Evolutionary conservation across 2,329 filamentous ascomycete species (phyloP), one percentile per base, ranked within the genome.

Genomic region (Botryotinia globosa): DNA sequence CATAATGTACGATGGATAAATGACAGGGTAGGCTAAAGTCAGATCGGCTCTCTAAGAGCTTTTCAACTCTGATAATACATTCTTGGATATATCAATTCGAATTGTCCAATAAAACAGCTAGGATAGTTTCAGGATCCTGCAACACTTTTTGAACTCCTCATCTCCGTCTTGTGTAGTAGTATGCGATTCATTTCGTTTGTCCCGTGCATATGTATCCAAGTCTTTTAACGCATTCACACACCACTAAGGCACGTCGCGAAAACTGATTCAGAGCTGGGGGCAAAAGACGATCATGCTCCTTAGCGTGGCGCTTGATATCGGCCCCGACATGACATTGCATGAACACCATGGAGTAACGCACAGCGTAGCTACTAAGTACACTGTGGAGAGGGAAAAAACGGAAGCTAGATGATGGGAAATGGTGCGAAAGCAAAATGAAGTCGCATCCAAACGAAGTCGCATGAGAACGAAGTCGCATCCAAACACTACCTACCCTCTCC

Each of bases 231-330:
- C 34, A 61, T 14, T 39, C 58, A 61, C 9, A 58, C 58, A 39
- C 58, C 34, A 39, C 22, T n/a, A 37, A 61, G 37, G 34, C 58
- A 61, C 58, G 34, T n/a, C 34, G 34, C 58, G 22, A 39, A 61
- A 37, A n/a, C 22, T 12, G 34, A 61, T 61, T 39, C 20, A 39
- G 58, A 61, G 58, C 58, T 61, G 58, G 58, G 58, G 37, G 34
- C 58, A n/a, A 61, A n/a, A 61, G 58, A 61, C 58, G 58, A 61
- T 61, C 58, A 39, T 61, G 58, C 58, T 61, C 37, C 12, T 18
- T n/a, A n/a, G 58, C 34, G 58, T 37, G 34, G 25, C 58, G 34
- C 14, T 61, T 61, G 22, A 16, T 22, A 61, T n/a, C 34, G 34
- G 37, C 25, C 58, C 58, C 58, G 37, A 39, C 58, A 61, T 37